A percentile compares a stretch with the other conserved stretches of the same genome.
Conservation (phyloP, 2,329 filamentous ascomycete species). For the Neofusicoccum laricinum region DNA sequence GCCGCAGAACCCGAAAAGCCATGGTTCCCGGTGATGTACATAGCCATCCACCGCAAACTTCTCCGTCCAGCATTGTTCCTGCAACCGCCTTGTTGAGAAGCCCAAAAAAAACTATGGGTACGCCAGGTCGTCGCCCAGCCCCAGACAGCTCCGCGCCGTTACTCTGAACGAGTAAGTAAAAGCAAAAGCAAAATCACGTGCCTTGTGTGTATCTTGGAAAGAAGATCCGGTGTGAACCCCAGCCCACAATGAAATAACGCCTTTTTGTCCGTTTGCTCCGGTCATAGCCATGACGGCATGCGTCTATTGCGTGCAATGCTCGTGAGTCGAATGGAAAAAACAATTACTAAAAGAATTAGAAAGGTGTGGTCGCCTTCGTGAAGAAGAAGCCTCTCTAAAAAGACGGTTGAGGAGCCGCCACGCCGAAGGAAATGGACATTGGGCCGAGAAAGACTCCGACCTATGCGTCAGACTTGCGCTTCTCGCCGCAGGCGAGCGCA, state of each 20-base stretch:
- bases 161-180: background rate
- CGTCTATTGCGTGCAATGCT: conserved; percentile 33
- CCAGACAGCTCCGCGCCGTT: background rate
- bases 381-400: background rate
- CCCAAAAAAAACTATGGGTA: background rate
- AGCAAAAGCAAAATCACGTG: conserved; percentile 7
- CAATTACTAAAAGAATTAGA: background rate
- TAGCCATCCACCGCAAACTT: background rate
- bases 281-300: conserved; percentile 41
- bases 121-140: background rate
- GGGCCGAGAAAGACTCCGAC: background rate
- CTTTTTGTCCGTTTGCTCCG: conserved; percentile 15
- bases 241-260: background rate
- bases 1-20: too few species aligned
- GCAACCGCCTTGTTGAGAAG: background rate
- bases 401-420: background rate
- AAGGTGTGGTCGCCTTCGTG: background rate
- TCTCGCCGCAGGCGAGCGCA: conserved; percentile 35
- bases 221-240: background rate
- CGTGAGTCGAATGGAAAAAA: background rate
- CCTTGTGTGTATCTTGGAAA: conserved; percentile 17
- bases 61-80: background rate
- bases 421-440: background rate
- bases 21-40: too few species aligned
- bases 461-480: conserved; percentile 33